A percentile compares a stretch with the other conserved stretches of the same genome.
These are phyloP conservation scores for Gamarada debralockiae DNA, from an alignment of 495 filamentous ascomycete species.

Conservation along the genomic window DNA sequence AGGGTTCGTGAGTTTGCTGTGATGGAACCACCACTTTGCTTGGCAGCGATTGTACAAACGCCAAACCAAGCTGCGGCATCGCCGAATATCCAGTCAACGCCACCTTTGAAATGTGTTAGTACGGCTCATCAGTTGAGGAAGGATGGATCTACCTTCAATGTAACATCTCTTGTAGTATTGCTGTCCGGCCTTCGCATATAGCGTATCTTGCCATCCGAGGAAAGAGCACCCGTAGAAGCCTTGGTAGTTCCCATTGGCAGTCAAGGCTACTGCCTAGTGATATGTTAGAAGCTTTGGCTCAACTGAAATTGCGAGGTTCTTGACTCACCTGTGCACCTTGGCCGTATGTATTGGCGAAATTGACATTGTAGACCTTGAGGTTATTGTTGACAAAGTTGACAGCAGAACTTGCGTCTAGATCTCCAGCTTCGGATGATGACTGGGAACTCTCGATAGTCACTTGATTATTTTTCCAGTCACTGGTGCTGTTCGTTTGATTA, in stretches of 20 bases:
- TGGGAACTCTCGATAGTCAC: conserved; percentile 7
- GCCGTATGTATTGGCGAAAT: conserved; percentile 30
- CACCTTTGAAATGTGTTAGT: conserved; percentile 28
- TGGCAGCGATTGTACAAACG: conserved; percentile 53
- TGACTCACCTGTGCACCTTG: conserved; percentile 26
- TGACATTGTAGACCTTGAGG: conserved; percentile 40
- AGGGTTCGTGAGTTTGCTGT: conserved; percentile 55
- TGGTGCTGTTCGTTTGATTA: conserved; percentile 24
- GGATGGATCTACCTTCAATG: conserved; percentile 26
- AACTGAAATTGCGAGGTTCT: too few relatives aligned
- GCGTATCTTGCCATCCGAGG: conserved; percentile 46
- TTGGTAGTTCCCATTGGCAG: conserved; percentile 30
- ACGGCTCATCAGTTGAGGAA: not conserved
- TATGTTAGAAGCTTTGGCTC: too few relatives aligned
- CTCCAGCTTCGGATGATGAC: conserved; percentile 12
- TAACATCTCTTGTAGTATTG: conserved; percentile 41
- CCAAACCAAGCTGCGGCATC: conserved; percentile 64
- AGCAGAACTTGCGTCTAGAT: conserved; percentile 37
- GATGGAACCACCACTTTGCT: conserved; percentile 46
- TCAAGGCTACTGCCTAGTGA: conserved; percentile 45
- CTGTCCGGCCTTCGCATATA: conserved; percentile 40
- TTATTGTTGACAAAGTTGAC: conserved; percentile 40
- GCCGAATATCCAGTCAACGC: conserved; percentile 53
- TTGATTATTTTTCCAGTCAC: not conserved
- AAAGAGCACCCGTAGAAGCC: conserved; percentile 40